Evolutionary conservation across 2,329 filamentous ascomycete species (phyloP).

Genomic region (Keithomyces neogunnii): DNA sequence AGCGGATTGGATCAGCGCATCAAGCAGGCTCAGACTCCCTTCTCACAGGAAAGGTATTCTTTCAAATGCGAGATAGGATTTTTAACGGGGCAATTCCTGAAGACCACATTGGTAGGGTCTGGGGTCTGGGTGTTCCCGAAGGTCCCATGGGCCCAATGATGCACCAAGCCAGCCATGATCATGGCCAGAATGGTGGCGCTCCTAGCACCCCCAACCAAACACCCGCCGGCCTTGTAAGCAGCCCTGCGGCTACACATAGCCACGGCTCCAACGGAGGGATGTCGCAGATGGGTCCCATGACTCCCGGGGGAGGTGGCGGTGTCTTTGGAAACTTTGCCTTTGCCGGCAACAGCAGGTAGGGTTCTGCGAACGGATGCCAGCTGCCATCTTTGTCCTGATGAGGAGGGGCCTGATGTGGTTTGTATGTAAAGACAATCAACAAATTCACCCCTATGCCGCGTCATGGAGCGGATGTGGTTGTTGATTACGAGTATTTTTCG

Average conservation of each 20-base stretch:
- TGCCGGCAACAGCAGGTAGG: constrained; percentile 29
- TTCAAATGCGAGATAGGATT: constrained; percentile 81
- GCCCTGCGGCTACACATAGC: constrained; percentile 35
- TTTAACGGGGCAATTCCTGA: constrained; percentile 76
- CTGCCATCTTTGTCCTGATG: constrained; percentile 4
- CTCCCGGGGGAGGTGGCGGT: constrained; percentile 66
- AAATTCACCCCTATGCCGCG: neutral
- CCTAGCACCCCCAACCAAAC: constrained; percentile 64
- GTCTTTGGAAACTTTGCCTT: constrained; percentile 68
- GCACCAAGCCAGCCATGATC: constrained; percentile 26
- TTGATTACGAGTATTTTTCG: neutral
- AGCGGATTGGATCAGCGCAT: constrained; percentile 79
- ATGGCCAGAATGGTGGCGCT: constrained; percentile 31
- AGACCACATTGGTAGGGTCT: constrained; percentile 83
- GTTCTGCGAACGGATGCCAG: constrained; percentile 10
- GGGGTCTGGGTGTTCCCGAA: constrained; percentile 76
- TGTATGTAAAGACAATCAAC: neutral
- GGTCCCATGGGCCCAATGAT: constrained; percentile 28
- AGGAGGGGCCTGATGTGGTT: neutral
- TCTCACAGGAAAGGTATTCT: constrained; percentile 90
- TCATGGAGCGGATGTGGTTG: neutral
- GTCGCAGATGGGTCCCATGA: constrained; percentile 60
- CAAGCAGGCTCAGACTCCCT: constrained; percentile 91
- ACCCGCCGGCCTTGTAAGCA: constrained; percentile 38
- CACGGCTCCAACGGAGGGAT: constrained; percentile 47